Conservation (phyloP, 2,329 filamentous ascomycete genomes). For the Zasmidium angulare region DNA sequence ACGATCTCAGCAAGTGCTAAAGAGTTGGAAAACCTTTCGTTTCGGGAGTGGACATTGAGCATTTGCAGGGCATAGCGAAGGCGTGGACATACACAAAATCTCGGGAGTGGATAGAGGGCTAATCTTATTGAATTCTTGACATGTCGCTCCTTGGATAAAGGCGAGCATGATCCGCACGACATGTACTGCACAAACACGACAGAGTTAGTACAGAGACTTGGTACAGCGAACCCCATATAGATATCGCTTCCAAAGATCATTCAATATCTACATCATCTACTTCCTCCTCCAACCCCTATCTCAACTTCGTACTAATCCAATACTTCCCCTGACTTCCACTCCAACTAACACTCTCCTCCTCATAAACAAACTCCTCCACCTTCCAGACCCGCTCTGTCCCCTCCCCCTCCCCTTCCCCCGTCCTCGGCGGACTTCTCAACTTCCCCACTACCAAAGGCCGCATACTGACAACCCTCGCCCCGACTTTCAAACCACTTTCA, state of each 20-base stretch:
- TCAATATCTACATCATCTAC: no score
- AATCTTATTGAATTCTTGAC: neutral
- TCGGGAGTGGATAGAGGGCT: no score
- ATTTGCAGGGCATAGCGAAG: neutral
- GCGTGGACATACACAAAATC: neutral
- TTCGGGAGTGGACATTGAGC: neutral
- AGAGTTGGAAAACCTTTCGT: neutral
- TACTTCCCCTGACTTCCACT: slow-evolving; percentile 78
- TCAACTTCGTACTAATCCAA: slow-evolving; percentile 72
- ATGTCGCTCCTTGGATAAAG: neutral
- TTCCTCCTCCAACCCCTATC: no score
- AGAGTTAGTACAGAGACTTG: no score
- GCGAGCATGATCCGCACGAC: no score
- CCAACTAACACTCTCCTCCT: slow-evolving; percentile 77
- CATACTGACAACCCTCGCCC: slow-evolving; percentile 82
- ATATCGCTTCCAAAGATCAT: no score
- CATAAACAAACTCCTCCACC: slow-evolving; percentile 68
- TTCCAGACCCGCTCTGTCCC: slow-evolving; percentile 68
- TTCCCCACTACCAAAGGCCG: slow-evolving; percentile 82
- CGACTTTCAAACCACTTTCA: slow-evolving; percentile 75
- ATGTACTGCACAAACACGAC: no score
- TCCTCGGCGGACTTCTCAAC: slow-evolving; percentile 58
- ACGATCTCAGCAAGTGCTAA: slow-evolving; percentile 28
- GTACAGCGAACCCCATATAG: no score
- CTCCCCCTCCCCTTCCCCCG: slow-evolving; percentile 65